Evolutionary conservation across 116 monocot genomes (phyloP).

Genomic region (Cymodocea nodosa): DNA sequence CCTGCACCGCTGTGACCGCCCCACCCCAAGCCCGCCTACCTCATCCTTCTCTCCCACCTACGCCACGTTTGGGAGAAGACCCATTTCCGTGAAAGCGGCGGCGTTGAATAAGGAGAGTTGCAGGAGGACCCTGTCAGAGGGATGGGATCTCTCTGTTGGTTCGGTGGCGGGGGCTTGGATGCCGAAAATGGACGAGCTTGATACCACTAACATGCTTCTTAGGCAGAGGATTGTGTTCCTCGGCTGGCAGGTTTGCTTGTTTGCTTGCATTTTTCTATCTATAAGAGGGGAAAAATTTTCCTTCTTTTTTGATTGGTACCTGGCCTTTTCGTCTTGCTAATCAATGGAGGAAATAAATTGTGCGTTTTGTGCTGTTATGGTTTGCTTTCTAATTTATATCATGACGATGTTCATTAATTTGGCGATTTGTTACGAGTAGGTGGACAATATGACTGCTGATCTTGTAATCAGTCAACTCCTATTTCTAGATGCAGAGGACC

Average conservation of each 20-base stretch:
- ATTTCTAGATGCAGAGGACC: conserved; percentile 77
- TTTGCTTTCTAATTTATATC: too few species aligned
- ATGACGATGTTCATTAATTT: neutral
- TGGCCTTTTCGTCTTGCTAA: too few species aligned
- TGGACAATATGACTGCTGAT: conserved; percentile 75
- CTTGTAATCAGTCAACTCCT: conserved; percentile 88
- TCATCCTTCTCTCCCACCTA: neutral
- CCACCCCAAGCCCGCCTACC: neutral
- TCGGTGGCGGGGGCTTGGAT: conserved; percentile 27
- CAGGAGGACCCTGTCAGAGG: conserved; percentile 38
- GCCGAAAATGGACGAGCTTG: conserved; percentile 73
- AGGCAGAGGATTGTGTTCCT: conserved; percentile 87
- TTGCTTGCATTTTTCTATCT: neutral
- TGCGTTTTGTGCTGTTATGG: too few species aligned
- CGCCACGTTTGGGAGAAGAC: conserved; percentile 5
- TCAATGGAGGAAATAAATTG: too few species aligned
- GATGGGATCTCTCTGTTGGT: conserved; percentile 33
- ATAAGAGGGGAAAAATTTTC: neutral
- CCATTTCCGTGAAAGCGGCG: conserved; percentile 13
- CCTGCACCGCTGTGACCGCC: neutral
- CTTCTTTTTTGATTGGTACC: neutral
- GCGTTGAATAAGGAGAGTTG: neutral
- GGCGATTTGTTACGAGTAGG: conserved; percentile 28
- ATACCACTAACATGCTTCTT: conserved; percentile 92
- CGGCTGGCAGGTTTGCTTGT: conserved; percentile 61